Evolutionary conservation across 306 rosid species (phyloP), one percentile per base, ranked within the genome.

Genomic region (Hippophae rhamnoides): DNA sequence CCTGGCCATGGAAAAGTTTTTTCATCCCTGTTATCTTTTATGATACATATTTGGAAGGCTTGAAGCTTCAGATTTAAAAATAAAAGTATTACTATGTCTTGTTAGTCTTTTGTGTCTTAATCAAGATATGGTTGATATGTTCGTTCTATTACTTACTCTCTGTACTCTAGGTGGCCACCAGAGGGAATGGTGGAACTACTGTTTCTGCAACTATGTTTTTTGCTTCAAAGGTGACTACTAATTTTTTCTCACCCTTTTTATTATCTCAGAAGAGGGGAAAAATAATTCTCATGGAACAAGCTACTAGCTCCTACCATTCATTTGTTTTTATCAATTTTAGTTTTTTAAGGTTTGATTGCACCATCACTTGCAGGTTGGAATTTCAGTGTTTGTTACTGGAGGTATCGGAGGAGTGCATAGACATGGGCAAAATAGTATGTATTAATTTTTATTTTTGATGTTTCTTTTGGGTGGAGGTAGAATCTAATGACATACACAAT

Each of bases 351-450:
- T 25, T 38, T 18, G n/a, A 41, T 3, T 18, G 7, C 41, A 56
- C 50, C 55, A 62, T 41, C 11, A 42, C 13, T 74, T 66, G 59
- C 79, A 90, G 97, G 90, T 79, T 70, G 82, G 86, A 52, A 87
- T 90, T 72, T 76, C 83, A 38, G 76, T 87, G 54, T 90, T 87
- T 69, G 97, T 90, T 13, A 90, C 97, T 26, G 97, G 98, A 26
- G 96, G 98, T 13, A 79, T 87, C 52, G 98, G 98, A 60, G 98
- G 98, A 70, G 98, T 92, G 25, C 96, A 87, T 76, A 80, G 92
- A 62, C 87, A 87, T 56, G 89, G 95, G 41, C 89, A 87, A 72
- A 47, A 71, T n/a, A 85, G 95, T 90, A 81, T 8, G 95, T 63
- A 72, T 59, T 31, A 31, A 31, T 66, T 64, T 63, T 67, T 14